phyloP scores from a whole-genome alignment of 108 stramenopile genomes.

The Parmales sp. region DNA sequence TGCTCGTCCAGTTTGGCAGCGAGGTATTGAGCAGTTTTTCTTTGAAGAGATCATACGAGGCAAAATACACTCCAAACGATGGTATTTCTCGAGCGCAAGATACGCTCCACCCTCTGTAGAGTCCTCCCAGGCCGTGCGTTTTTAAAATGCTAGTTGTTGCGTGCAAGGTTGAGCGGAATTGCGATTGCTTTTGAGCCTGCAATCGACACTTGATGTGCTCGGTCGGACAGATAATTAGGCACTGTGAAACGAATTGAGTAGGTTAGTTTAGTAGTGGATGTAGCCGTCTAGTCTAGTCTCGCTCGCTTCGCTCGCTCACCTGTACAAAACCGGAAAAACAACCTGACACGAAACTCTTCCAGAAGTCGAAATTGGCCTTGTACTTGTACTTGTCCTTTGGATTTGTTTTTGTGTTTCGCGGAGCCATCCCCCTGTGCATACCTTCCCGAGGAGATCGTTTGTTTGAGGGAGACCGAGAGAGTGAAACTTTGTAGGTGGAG shows the following conservation, averaged over 20 bases:
- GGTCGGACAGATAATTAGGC: background rate
- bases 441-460: background rate
- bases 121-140: background rate
- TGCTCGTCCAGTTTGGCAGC: background rate
- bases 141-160: background rate
- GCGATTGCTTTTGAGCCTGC: background rate
- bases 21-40: background rate
- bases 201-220: constrained; percentile 1
- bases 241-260: too few relatives aligned
- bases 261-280: too few relatives aligned
- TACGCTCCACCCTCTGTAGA: background rate
- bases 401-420: background rate
- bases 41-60: background rate
- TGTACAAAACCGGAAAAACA: background rate
- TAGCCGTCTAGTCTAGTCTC: too few relatives aligned
- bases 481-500: background rate
- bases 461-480: background rate
- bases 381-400: background rate
- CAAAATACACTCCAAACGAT: background rate
- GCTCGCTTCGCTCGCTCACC: too few relatives aligned
- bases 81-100: background rate
- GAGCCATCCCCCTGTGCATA: background rate
- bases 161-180: background rate
- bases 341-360: background rate
- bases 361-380: background rate